Percentiles rank a stretch among this genome's conserved stretches.
Evolutionary conservation across 495 filamentous ascomycete genomes (phyloP).

Genomic region (Neurospora africana): DNA sequence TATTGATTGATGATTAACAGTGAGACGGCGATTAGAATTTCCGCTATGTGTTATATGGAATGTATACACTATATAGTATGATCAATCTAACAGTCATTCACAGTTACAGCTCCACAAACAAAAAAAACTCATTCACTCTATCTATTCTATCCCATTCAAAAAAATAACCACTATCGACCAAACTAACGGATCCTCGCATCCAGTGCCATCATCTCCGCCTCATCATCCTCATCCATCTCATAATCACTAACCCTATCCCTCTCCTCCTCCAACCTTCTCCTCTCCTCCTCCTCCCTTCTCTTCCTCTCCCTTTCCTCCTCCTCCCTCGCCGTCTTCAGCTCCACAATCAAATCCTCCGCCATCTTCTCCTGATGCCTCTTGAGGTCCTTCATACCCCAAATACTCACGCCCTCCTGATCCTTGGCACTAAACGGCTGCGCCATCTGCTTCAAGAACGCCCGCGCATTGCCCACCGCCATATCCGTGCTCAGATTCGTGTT

Average conservation of each 20-base stretch:
- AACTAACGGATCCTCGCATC: constrained; percentile 13
- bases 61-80: neutral
- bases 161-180: neutral
- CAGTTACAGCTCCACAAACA: neutral
- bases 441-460: constrained; percentile 84
- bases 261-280: neutral
- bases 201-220: constrained; percentile 57
- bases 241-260: constrained; percentile 39
- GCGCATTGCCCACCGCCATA: constrained; percentile 81
- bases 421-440: constrained; percentile 73
- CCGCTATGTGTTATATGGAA: neutral
- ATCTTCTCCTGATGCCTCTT: constrained; percentile 66
- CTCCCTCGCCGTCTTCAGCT: constrained; percentile 23
- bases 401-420: constrained; percentile 85
- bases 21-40: neutral
- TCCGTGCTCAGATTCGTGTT: constrained; percentile 88
- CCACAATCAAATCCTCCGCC: constrained; percentile 47
- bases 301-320: constrained; percentile 23
- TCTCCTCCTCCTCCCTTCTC: constrained; percentile 14
- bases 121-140: neutral
- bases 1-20: neutral
- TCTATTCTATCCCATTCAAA: neutral
- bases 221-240: constrained; percentile 49
- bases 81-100: neutral
- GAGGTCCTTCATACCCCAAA: constrained; percentile 76